Conservation (phyloP, 257 asterid species). For the Nicotiana undulata region DNA sequence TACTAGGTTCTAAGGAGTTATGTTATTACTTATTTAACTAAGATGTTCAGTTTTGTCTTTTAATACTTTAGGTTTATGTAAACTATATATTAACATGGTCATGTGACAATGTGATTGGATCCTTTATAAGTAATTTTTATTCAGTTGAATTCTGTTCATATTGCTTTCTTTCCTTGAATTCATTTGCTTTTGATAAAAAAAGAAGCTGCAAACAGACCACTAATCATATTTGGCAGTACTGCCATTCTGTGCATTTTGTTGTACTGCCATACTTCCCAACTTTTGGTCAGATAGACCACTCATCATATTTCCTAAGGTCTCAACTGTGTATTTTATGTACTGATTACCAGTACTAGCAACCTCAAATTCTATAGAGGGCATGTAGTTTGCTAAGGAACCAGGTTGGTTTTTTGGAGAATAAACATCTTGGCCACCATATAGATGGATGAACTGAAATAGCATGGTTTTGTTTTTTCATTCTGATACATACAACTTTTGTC, state of each 20-base stretch:
- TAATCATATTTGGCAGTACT: no score
- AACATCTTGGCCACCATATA: no score
- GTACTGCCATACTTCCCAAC: conserved; percentile 25
- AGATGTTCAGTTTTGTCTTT: background rate
- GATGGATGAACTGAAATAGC: no score
- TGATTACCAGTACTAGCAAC: conserved; percentile 11
- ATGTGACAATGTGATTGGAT: background rate
- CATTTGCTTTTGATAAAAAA: background rate
- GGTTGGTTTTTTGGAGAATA: no score
- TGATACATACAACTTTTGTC: no score
- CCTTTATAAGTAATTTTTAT: background rate
- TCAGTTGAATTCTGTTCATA: background rate
- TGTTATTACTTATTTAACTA: background rate
- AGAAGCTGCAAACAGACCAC: background rate
- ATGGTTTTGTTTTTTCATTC: no score
- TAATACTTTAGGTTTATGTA: background rate
- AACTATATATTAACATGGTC: background rate
- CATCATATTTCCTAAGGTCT: conserved; percentile 39
- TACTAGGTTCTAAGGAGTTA: background rate
- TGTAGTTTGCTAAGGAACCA: conserved; percentile 25
- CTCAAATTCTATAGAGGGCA: conserved; percentile 31
- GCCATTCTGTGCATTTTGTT: conserved; percentile 44
- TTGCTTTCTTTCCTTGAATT: background rate
- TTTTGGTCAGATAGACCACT: conserved; percentile 40
- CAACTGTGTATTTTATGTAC: conserved; percentile 29